Evolutionary conservation across 192 early-diverging fungal genomes (phyloP), one percentile per base, ranked within the genome.

Genomic region (Coemansia sp.): DNA sequence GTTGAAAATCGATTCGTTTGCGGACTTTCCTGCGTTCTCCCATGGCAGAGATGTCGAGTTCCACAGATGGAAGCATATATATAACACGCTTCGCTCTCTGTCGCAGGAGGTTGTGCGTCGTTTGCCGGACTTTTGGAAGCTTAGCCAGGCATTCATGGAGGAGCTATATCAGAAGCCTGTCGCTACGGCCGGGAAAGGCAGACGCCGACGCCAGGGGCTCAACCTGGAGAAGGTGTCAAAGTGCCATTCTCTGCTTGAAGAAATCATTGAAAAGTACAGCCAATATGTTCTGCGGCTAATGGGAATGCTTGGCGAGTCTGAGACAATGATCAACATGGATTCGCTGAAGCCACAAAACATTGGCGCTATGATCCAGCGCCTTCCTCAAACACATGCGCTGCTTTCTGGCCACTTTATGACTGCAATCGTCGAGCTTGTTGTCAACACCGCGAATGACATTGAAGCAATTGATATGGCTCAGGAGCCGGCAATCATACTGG

Each of bases 111-210:
- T 98, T 15, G 65, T 86, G 21, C 85, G 88, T 41, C 85, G 86
- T 40, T 65, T 98, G 58, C 95, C 94, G 6, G 93, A 94, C 64
- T 98, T 98, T 84, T 97, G 96, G 93, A 89, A 92, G 75, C 74
- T 97, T 3, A 91, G 93, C 56, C 88, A 88, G 61, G 87, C 93
- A 5, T 98, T 87, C 68, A 91, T 92, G 71, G 96, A 97, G 61
- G 91, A 94, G 41, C 89, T 90, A 66, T 90, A 94, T 61, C 84
- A 76, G 26, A 63, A 61, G 64, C 78, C 78, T 12, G 71, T 65
- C 5, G 72, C 64, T 41, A 72, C 72, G 32, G 42, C 41, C 0
- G 73, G 80, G 11, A 62, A 67, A 19, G 71, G 82, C 47, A 62
- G 84, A 46, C 65, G 78, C 8, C 77, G 80, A 13, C 77, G 70